Evolutionary conservation across 2,329 filamentous ascomycete species (phyloP).

Genomic region (Diaporthe longicolla): DNA sequence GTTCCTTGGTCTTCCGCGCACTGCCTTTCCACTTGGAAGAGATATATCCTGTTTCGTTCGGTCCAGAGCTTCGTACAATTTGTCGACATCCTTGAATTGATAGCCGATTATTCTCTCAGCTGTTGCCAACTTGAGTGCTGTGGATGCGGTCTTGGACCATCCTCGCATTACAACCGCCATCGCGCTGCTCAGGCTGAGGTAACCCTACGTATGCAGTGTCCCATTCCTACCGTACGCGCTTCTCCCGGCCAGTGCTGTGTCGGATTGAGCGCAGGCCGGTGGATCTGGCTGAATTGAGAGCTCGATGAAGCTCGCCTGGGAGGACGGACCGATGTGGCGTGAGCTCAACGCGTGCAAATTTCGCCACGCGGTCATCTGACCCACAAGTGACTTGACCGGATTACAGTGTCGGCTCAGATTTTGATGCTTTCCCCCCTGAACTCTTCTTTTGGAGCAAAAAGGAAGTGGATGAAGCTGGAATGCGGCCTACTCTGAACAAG

Average conservation of each 20-base stretch:
- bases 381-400: slow-evolving; percentile 11
- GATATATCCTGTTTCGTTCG: not conserved
- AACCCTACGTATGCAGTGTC: not conserved
- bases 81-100: slow-evolving; percentile 48
- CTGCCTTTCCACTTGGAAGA: not conserved
- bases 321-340: not conserved
- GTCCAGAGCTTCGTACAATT: slow-evolving; percentile 49
- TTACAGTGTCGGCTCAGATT: no score
- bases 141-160: slow-evolving; percentile 16
- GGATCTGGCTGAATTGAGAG: not conserved
- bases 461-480: not conserved
- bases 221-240: not conserved
- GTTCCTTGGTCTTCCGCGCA: not conserved
- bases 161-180: slow-evolving; percentile 24
- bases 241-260: no score
- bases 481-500: not conserved
- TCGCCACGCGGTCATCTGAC: slow-evolving; percentile 24
- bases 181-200: not conserved
- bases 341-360: not conserved
- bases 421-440: not conserved
- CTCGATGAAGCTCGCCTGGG: not conserved
- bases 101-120: slow-evolving; percentile 41
- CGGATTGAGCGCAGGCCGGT: not conserved
- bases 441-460: not conserved
- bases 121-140: slow-evolving; percentile 34